phyloP scores from a whole-genome alignment of 2,329 filamentous ascomycete genomes.

The Diplodia mutila region DNA sequence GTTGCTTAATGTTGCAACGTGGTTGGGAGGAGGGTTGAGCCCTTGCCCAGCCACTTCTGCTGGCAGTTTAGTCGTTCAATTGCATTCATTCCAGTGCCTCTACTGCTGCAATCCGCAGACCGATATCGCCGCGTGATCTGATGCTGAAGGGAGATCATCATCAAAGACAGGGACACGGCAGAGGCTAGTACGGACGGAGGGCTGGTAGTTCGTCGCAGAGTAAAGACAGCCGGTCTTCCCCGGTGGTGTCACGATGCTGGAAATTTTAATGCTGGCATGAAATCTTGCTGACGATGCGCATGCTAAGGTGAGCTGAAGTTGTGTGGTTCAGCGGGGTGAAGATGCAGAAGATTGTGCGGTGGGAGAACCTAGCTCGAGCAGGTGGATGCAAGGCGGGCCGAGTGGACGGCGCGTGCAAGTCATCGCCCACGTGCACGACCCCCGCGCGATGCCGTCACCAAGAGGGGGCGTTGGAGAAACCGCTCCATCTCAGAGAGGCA shows the following conservation, averaged over 20 bases:
- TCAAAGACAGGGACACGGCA: neutral
- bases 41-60: neutral
- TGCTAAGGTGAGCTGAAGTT: neutral
- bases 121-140: neutral
- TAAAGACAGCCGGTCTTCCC: neutral
- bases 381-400: neutral
- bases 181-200: neutral
- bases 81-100: neutral
- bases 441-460: slow-evolving; percentile 21
- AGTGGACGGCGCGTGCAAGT: neutral
- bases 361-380: neutral
- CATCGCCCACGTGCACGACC: slow-evolving; percentile 12
- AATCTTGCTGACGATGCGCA: neutral
- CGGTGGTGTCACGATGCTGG: neutral
- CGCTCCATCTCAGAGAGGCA: neutral
- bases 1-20: neutral
- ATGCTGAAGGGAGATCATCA: neutral
- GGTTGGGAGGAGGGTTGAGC: neutral
- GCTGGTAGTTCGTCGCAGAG: neutral
- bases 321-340: neutral
- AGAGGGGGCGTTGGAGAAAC: neutral
- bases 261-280: neutral
- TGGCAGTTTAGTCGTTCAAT: neutral
- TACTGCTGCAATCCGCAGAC: neutral
- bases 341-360: neutral